Evolutionary conservation across 2,329 filamentous ascomycete species (phyloP), one percentile per base, ranked within the genome.

Genomic region (Ceratocystis huliohia): DNA sequence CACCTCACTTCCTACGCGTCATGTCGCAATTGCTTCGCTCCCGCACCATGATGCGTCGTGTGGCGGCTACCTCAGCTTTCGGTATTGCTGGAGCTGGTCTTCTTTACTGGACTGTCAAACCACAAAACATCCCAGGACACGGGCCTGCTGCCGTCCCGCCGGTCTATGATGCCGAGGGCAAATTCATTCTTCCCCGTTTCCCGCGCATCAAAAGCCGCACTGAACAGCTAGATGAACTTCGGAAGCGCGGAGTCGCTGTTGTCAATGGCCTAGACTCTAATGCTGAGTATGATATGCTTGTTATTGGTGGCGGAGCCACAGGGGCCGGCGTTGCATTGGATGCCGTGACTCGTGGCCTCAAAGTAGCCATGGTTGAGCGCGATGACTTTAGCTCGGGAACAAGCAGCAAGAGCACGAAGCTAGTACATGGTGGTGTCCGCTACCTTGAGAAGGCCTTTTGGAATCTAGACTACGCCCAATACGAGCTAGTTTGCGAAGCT

Each of bases 381-480:
- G 87, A 89, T 72, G 87, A 90, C 74, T 89, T 89, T 74, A 85
- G 83, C 71, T 84, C 84, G 70, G 87, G 87, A 53, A 89, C 87
- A 13, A 88, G 86, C 74, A 87, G 84, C 72, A 89, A 89, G 77
- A 88, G 85, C 73, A 89, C 87, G 65, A 90, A 90, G 76, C 79
- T 89, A 67, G 87, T 90, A n/a, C 87, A 89, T 74, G 87, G 87
- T 65, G 87, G 87, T 73, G 87, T 90, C 64, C 79, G 87, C 71
- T 89, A 89, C 74, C 77, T 89, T 33, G 87, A 89, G 74, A 89
- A 90, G 76, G 87, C 87, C 50, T 82, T 90, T 66, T 89, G 84
- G 84, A 87, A 89, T 72, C 77, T 89, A 69, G 87, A 89, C 76
- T 88, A 88, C 75, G 84, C 81, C 72, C 87, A 89, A 74, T 88